Evolutionary conservation across 139 green algal genomes (phyloP).

Genomic region (Ettlia oleoabundans): DNA sequence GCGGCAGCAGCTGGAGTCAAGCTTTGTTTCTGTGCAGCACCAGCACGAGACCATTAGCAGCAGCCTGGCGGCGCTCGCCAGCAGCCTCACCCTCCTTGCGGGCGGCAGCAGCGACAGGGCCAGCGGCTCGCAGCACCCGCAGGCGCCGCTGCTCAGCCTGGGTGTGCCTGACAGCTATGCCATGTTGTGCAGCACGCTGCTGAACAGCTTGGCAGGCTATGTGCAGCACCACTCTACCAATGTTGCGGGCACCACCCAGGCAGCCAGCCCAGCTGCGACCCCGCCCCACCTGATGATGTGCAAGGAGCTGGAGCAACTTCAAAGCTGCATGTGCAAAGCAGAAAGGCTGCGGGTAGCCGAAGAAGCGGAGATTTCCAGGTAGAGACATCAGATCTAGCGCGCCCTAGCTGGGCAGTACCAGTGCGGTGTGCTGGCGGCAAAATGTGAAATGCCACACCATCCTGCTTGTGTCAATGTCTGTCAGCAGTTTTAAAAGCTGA

Average conservation of each 20-base stretch:
- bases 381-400: too few species aligned
- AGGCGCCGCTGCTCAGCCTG: conserved; percentile 7
- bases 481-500: background rate
- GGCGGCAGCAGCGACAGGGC: background rate
- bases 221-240: conserved; percentile 9
- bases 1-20: background rate
- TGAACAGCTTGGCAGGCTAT: conserved; percentile 18
- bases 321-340: background rate
- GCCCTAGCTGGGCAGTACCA: too few species aligned
- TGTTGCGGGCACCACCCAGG: too few species aligned
- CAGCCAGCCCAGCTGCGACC: too few species aligned
- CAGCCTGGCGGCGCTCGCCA: background rate
- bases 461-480: background rate
- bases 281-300: background rate
- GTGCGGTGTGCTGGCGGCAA: too few species aligned
- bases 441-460: background rate
- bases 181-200: background rate
- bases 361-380: conserved; percentile 17
- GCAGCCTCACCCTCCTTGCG: background rate
- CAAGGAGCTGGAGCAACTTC: conserved; percentile 28
- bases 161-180: conserved; percentile 22
- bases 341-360: conserved; percentile 3
- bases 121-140: too few species aligned
- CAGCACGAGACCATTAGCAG: background rate
- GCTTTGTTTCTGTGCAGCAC: background rate